Evolutionary conservation across 164 flowering plant genomes (phyloP), one percentile per base, ranked within the genome.

Genomic region (Euptelea pleiosperma): DNA sequence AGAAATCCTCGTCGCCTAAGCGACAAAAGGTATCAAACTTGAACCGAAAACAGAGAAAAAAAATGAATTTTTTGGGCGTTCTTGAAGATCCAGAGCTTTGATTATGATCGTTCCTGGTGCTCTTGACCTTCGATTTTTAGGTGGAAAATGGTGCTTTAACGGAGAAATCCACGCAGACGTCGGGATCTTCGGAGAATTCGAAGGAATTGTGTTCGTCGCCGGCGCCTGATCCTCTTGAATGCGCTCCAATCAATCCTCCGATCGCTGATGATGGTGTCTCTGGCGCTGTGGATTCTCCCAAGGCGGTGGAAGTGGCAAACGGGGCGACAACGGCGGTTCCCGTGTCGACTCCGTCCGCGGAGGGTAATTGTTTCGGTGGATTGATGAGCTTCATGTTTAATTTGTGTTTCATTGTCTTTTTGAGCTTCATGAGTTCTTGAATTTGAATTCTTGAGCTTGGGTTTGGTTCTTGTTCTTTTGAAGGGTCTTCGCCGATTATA

Each of bases 1-100:
- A 83, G 12, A 81, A 82, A 50, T 76, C 94, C 35, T 70, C 89
- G 9, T 83, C 97, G 0, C 88, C 97, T 2, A 87, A 85, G 69
- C 85, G 97, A 14, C 82, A 67, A 14, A 90, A 90, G 97, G 97
- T 82, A 2, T n/a, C 21, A 8, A 35, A 34, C 24, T 40, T 7
- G 43, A 40, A 40, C 26, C 12, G 0, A 8, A 9, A 5, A 40
- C 15, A 3, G n/a, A 43, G 14, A 7, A 40, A n/a, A n/a, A n/a
- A n/a, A n/a, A n/a, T n/a, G 29, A 30, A 25, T 16, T 11, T n/a
- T 26, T 36, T 21, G 6, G 26, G 3, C 16, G 15, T 18, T 52
- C 10, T 10, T n/a, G n/a, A n/a, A 24, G 1, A 37, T 52, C 46
- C 41, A 2, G 37, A 39, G 11, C 0, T 42, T 22, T 34, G 37